phyloP scores from a whole-genome alignment of 176 grass and related monocot genomes.

The Stipa capillata region DNA sequence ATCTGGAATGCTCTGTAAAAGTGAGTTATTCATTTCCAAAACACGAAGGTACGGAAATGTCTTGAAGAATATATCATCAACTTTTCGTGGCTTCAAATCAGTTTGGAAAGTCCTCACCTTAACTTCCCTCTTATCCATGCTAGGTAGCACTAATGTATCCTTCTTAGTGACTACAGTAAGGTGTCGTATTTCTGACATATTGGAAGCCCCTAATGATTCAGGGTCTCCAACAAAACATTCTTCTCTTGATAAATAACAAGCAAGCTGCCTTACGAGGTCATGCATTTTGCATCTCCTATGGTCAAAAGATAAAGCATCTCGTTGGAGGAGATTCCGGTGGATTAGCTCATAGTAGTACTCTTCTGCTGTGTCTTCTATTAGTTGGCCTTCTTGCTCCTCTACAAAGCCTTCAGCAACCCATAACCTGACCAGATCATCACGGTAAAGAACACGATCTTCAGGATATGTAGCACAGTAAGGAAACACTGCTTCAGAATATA shows the following conservation, averaged over 20 bases:
- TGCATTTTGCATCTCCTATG: background rate
- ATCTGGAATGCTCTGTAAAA: background rate
- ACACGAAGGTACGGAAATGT: background rate
- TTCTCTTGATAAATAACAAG: background rate
- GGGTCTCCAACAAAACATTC: conserved; percentile 15
- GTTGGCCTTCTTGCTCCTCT: background rate
- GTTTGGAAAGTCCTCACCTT: background rate
- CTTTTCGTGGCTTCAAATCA: no score
- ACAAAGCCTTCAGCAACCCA: conserved; percentile 44
- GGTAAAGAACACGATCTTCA: background rate
- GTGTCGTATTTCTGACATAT: background rate
- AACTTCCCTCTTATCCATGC: background rate
- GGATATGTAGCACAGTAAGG: conserved; percentile 6
- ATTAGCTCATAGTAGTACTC: conserved; percentile 37
- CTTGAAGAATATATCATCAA: conserved; percentile 2
- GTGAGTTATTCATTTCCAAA: background rate
- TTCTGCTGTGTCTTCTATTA: conserved; percentile 36
- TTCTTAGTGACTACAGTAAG: background rate
- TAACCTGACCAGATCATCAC: background rate
- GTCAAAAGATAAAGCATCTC: fast-evolving
- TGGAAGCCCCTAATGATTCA: background rate
- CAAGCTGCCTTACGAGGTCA: conserved; percentile 32
- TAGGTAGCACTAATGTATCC: background rate
- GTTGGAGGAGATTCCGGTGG: conserved; percentile 25
- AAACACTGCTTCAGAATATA: conserved; percentile 29